Base-by-base conservation (phyloP, 2,329 filamentous ascomycete genomes). In the Talaromyces sp. region DNA sequence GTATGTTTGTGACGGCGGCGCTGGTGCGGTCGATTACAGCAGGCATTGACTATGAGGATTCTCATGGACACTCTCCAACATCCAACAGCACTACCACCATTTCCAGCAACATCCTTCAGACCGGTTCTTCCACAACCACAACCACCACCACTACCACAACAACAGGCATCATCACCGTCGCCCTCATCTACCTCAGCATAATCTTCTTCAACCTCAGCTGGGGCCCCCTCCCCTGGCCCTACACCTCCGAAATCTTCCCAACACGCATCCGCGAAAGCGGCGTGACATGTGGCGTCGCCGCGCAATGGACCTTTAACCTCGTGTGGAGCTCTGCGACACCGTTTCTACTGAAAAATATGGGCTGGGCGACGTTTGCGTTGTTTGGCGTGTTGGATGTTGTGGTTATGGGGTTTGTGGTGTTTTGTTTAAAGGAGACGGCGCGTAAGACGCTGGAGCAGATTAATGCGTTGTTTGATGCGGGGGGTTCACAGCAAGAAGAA, bases 141-240 rank as follows among this genome's bases (percentile, higher is more conserved):
- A n/a, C n/a, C n/a, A n/a, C n/a, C n/a, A n/a, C n/a, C n/a, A n/a
- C n/a, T n/a, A n/a, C n/a, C n/a, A n/a, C n/a, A n/a, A 17, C 41
- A 2, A 56, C 43, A 14, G 41, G 50, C 5, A 80, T 83, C 32
- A 77, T 77, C 2, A 85, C 80, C 0, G 74, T 85, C 1, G 77
- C 78, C 0, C 70, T 85, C 12, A 84, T 85, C 57, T 85, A 84
- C 65, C 71, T 84, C 4, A 81, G 81, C 61, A 80, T 84, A 27
- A 78, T 83, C 50, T 61, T 68, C 12, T 77, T 75, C 64, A 77
- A 77, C 52, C 70, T 75, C 62, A 75, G 72, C 50, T 77, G 75
- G 75, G 75, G 74, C 0, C 74, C 75, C 0, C 65, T 74, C 1
- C 71, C 72, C 1, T 77, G 75, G 75, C 72, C 74, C 0, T 76